These are phyloP conservation scores for Rauvolfia tetraphylla DNA, from an alignment of 257 asterid species.

Conservation along the genomic window DNA sequence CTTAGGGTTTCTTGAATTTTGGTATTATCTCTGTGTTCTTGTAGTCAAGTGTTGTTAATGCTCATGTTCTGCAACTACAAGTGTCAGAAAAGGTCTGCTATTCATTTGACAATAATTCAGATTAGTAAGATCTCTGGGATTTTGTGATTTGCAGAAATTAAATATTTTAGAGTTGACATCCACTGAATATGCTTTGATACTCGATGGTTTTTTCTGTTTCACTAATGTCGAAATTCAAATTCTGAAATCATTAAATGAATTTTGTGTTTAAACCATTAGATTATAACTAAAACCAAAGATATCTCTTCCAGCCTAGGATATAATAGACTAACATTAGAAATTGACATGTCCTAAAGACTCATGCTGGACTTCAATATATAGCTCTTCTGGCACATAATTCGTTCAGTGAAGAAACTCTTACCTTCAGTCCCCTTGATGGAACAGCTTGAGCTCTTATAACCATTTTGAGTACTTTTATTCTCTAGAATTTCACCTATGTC, in stretches of 20 bases:
- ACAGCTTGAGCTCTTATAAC: constrained; percentile 12
- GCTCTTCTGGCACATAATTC: background rate
- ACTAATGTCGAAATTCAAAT: too few species aligned
- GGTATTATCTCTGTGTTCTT: background rate
- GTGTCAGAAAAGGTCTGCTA: background rate
- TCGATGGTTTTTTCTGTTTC: too few species aligned
- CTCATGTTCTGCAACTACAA: background rate
- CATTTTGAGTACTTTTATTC: background rate
- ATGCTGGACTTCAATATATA: background rate
- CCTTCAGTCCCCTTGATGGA: constrained; percentile 14
- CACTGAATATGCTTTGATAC: too few species aligned
- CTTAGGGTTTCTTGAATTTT: constrained; percentile 1
- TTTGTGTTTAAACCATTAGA: too few species aligned
- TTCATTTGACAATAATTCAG: too few species aligned
- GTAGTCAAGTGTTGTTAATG: background rate
- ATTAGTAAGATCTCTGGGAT: too few species aligned
- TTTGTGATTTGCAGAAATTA: too few species aligned
- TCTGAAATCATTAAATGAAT: too few species aligned
- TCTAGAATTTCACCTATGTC: too few species aligned
- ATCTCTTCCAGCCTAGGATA: background rate
- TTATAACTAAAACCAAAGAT: too few species aligned
- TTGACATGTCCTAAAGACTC: background rate
- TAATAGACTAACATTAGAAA: background rate
- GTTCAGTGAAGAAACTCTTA: background rate
- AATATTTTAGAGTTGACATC: too few species aligned